These are phyloP conservation scores for Raphidocelis subcapitata DNA, from an alignment of 139 green algal genomes.

Conservation along the genomic window DNA sequence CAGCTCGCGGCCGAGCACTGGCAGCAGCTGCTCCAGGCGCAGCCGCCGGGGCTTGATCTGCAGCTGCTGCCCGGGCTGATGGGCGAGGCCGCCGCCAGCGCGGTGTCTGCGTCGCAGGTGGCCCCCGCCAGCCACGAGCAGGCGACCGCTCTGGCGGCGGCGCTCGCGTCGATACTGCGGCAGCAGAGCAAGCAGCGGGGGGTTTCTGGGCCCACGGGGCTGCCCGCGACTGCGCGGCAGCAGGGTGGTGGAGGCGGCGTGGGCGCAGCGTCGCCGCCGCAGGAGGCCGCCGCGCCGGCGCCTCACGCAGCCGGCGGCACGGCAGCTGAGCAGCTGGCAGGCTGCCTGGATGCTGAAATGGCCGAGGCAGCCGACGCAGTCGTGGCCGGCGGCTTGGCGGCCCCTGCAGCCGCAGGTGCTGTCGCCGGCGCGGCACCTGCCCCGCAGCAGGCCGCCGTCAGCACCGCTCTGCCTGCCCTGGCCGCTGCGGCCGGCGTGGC, in stretches of 20 bases:
- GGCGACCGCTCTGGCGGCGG: no score
- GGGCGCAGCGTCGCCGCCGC: background rate
- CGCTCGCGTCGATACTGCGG: no score
- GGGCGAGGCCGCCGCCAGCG: no score
- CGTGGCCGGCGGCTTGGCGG: background rate
- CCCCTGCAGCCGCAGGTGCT: background rate
- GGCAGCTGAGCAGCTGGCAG: no score
- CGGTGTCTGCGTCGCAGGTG: no score
- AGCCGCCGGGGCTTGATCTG: background rate
- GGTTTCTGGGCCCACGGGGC: no score
- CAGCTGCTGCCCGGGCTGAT: background rate
- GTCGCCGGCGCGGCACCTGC: background rate
- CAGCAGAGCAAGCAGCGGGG: no score
- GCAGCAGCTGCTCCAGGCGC: background rate
- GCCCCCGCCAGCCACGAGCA: no score
- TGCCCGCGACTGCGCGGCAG: no score
- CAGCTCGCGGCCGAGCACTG: background rate
- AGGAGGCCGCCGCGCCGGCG: background rate
- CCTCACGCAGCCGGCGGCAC: slow-evolving; percentile 10
- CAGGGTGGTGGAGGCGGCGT: background rate
- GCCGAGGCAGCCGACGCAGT: background rate
- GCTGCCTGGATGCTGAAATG: background rate
- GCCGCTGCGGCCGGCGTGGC: no score
- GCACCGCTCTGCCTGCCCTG: no score
- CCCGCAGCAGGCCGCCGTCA: background rate